These are phyloP conservation scores for Suillus subaureus DNA, from an alignment of 768 basidiomycete species.

Conservation along the genomic window DNA sequence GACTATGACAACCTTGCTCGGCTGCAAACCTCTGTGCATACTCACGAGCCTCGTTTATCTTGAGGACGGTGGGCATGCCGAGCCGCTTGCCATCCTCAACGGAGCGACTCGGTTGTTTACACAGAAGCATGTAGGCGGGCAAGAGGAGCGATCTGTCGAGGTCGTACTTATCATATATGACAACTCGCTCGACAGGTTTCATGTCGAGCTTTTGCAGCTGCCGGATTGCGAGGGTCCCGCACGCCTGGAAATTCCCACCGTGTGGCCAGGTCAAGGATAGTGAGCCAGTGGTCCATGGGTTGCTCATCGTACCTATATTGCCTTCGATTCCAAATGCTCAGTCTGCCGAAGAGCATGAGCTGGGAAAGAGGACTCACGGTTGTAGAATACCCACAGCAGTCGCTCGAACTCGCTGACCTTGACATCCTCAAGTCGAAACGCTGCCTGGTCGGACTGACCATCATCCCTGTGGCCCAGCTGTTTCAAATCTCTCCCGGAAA, in stretches of 20 bases:
- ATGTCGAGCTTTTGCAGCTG: constrained; percentile 54
- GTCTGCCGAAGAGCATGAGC: not conserved
- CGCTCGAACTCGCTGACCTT: constrained; percentile 42
- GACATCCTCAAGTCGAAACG: constrained; percentile 27
- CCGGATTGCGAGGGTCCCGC: constrained; percentile 50
- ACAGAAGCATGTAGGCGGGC: constrained; percentile 53
- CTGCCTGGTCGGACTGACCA: constrained; percentile 2
- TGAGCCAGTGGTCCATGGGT: constrained; percentile 51
- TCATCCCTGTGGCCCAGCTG: constrained; percentile 1
- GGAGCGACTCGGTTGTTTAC: constrained; percentile 50
- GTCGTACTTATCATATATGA: constrained; percentile 53
- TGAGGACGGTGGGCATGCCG: constrained; percentile 57
- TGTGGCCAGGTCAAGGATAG: constrained; percentile 54
- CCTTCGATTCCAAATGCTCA: constrained; percentile 31
- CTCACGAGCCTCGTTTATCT: constrained; percentile 57
- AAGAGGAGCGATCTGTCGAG: constrained; percentile 53
- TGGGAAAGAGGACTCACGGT: constrained; percentile 39
- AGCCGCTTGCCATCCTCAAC: constrained; percentile 56
- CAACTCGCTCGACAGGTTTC: constrained; percentile 53
- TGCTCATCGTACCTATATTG: constrained; percentile 59
- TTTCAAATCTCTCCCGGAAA: constrained; percentile 29
- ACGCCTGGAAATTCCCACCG: constrained; percentile 59
- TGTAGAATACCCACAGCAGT: constrained; percentile 60
- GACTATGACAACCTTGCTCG: constrained; percentile 28
- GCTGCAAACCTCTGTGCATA: constrained; percentile 37